Base-by-base conservation (phyloP, 768 basidiomycete species). In the button mushroom (Agaricus bisporus) region DNA sequence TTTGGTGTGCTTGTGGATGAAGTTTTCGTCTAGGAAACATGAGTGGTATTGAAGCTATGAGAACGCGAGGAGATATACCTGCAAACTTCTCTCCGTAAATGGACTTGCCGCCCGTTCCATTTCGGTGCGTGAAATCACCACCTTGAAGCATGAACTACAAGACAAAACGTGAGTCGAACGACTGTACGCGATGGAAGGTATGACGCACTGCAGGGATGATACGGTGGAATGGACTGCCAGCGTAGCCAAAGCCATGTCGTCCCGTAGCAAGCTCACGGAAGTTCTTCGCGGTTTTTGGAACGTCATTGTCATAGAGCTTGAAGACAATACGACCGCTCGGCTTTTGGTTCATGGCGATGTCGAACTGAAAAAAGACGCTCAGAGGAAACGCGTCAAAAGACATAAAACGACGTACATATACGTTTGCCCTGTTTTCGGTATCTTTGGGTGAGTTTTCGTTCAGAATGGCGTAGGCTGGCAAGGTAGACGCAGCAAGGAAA, bases 71-170 rank as follows among this genome's bases (percentile, higher is more conserved):
- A 15, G 22, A 42, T 4, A 22, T 39, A 89, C 88, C 82, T 41
- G 73, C 68, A 68, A 95, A 94, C 64, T 82, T 85, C 54, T 79
- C 76, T 32, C 91, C 92, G 60, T 91, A 95, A 65, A 92, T 91
- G 12, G 88, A 91, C 66, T 83, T 77, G n/a, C 88, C 88, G 32
- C 91, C 88, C 0, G 86, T 91, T 12, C 88, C 88, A 57, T 91
- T 80, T 58, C 79, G 74, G 9, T 70, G 64, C 28, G 88, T 90
- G 68, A 92, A 91, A 70, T 94, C 91, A 22, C 91, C 91, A 22
- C 89, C 91, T 66, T 92, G 91, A 43, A 88, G 67, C 90, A 92
- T 92, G 72, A 88, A 90, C 79, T 80, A 55, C 7, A 15, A 57
- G 35, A 22, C 17, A 20, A 28, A 28, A 32, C n/a, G 41, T 42